Evolutionary conservation across 345 rosid species (phyloP).

Genomic region (Linum lewisii): DNA sequence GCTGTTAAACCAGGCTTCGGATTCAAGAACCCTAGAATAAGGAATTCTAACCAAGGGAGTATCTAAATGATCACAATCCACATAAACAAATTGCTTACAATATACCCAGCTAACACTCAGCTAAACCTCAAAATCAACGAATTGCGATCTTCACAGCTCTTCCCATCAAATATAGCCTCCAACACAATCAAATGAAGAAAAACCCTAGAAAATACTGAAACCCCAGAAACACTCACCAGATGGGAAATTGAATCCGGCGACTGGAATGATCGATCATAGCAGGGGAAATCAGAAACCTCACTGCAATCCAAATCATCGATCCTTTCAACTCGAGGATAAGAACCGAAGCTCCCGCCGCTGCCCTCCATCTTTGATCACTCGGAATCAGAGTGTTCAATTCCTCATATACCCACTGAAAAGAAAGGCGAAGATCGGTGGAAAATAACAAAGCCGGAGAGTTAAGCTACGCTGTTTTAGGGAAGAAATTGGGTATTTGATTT

Average conservation of each 20-base stretch:
- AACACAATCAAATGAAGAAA: background rate
- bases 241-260: constrained; percentile 1
- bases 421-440: background rate
- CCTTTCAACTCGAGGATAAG: constrained; percentile 6
- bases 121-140: background rate
- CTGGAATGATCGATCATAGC: background rate
- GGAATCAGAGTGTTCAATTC: background rate
- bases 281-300: constrained; percentile 15
- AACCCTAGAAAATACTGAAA: background rate
- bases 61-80: background rate
- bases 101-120: background rate
- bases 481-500: too few relatives aligned
- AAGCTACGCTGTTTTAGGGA: too few relatives aligned
- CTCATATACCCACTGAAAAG: background rate
- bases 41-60: too few relatives aligned
- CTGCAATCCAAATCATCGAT: constrained; percentile 17
- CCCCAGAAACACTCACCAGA: constrained; percentile 12
- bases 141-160: background rate
- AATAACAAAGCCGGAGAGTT: too few relatives aligned
- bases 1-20: background rate
- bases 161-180: background rate
- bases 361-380: constrained; percentile 20
- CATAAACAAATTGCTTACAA: background rate
- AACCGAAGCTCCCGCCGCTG: constrained; percentile 4
- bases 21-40: too few relatives aligned